Percentiles rank a stretch among this genome's conserved stretches.
These are phyloP conservation scores for Centaurea solstitialis DNA, from an alignment of 129 eudicot species.

Conservation along the genomic window DNA sequence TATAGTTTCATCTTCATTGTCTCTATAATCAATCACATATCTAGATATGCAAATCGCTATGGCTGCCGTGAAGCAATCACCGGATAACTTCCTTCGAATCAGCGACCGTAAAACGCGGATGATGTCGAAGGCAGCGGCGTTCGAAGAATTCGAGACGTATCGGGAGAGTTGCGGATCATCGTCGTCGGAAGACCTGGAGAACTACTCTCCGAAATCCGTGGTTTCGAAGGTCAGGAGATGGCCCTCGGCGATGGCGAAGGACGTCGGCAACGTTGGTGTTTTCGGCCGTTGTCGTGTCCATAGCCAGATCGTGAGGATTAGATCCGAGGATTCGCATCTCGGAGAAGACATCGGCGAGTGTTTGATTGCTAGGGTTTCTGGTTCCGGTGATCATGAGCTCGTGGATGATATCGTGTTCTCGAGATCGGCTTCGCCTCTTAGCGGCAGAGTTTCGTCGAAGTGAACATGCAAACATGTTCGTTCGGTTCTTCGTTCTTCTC, in stretches of 20 bases:
- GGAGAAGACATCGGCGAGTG: slow-evolving; percentile 44
- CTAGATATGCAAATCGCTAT: not conserved
- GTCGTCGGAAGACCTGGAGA: slow-evolving; percentile 49
- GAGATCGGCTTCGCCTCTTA: slow-evolving; percentile 64
- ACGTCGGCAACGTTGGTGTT: not conserved
- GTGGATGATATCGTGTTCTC: slow-evolving; percentile 28
- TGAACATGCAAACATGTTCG: slow-evolving; percentile 21
- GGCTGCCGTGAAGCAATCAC: slow-evolving; percentile 29
- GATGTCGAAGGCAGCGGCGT: slow-evolving; percentile 16
- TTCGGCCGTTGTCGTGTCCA: slow-evolving; percentile 34
- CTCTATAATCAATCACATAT: not conserved
- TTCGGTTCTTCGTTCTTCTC: not conserved
- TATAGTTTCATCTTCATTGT: not conserved
- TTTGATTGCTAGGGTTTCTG: slow-evolving; percentile 21
- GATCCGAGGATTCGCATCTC: slow-evolving; percentile 63
- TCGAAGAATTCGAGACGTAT: slow-evolving; percentile 35
- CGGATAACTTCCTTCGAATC: not conserved
- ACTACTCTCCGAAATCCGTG: slow-evolving; percentile 48
- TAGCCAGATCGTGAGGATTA: slow-evolving; percentile 61
- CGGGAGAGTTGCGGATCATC: slow-evolving; percentile 47
- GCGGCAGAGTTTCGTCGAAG: slow-evolving; percentile 28
- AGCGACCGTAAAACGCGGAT: slow-evolving; percentile 1
- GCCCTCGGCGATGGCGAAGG: not conserved
- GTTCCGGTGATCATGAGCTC: not conserved
- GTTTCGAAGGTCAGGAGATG: slow-evolving; percentile 19